Percentiles rank a stretch among this genome's conserved stretches.
These are phyloP conservation scores for Cyberlindnera euphorbiae DNA, from an alignment of 805 yeast species.

Conservation along the genomic window DNA sequence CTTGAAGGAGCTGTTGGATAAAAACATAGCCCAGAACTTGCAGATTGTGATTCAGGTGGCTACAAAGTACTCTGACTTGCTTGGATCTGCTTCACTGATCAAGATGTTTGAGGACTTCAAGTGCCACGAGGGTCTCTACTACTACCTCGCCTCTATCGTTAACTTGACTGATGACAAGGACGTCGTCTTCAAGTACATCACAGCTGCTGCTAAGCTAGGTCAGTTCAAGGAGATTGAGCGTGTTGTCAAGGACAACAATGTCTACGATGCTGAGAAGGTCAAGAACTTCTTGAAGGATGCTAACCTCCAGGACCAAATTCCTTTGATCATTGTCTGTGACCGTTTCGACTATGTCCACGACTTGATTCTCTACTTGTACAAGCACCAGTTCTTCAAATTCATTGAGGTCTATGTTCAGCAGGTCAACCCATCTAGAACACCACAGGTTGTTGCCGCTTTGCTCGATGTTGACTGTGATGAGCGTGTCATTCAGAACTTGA, in stretches of 20 bases:
- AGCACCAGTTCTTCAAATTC: conserved; percentile 91
- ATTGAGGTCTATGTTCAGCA: conserved; percentile 98
- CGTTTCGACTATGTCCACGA: conserved; percentile 89
- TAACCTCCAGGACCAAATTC: conserved; percentile 89
- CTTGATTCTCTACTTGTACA: conserved; percentile 86
- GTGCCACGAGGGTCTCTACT: conserved; percentile 89
- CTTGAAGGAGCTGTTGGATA: conserved; percentile 77
- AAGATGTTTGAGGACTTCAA: conserved; percentile 91
- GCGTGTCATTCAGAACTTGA: conserved; percentile 69
- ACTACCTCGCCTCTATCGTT: conserved; percentile 88
- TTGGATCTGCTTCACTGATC: conserved; percentile 81
- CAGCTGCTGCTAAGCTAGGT: conserved; percentile 85
- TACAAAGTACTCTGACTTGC: conserved; percentile 89
- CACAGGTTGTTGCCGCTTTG: conserved; percentile 94
- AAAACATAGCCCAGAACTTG: conserved; percentile 77
- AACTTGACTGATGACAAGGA: conserved; percentile 91
- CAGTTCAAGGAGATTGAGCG: conserved; percentile 95
- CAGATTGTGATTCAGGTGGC: conserved; percentile 96
- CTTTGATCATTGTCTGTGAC: conserved; percentile 94
- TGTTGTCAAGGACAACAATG: conserved; percentile 88
- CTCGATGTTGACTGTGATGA: conserved; percentile 98
- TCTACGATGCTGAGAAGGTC: conserved; percentile 94
- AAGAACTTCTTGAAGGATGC: conserved; percentile 96
- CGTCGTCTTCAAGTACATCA: conserved; percentile 93
- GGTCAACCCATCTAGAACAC: conserved; percentile 92